Base-by-base conservation (phyloP, 2,329 filamentous ascomycete species). In the Lithohypha guttulata region DNA sequence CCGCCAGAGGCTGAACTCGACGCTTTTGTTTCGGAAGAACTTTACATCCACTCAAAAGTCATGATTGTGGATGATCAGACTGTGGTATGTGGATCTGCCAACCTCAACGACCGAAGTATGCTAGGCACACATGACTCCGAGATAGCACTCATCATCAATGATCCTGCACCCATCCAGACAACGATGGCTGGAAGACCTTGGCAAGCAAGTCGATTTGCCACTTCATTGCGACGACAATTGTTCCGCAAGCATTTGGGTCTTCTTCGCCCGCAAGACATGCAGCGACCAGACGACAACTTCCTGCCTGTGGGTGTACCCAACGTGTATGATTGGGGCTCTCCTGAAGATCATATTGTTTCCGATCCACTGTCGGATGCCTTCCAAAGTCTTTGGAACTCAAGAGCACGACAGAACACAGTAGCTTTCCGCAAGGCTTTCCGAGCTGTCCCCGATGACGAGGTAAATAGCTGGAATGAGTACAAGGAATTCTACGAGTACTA, bases 171-270 rank as follows among this genome's bases (percentile, higher is more conserved):
- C 4, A 63, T 95, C 2, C 67, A 74, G 6, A 85, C 75, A 4
- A 74, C 60, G 17, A 94, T 96, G 85, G 71, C 82, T 48, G 87
- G 87, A 2, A 59, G 82, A 52, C 72, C 78, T 1, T 93, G 75
- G 60, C 71, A 79, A 48, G 87, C 82, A 1, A 80, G 82, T n/a
- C 78, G 79, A 43, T 86, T 91, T 53, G 87, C 85, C 0, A 73
- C 83, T 2, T 86, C 84, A 0, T 69, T 95, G 3, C 73, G 87
- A 31, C 74, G 84, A 13, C 84, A 83, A 51, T 71, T 95, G 5
- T 93, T 85, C 83, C 78, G 86, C 30, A 89, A 95, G 61, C 89
- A 96, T 57, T 66, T 95, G 9, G 89, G 89, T 1, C 68, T 95
- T 3, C 61, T 95, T 2, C 77, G 73, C 3, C 72, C 82, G 0